These are phyloP conservation scores for Jatropha podagrica DNA, from an alignment of 441 rosid species.

Conservation along the genomic window DNA sequence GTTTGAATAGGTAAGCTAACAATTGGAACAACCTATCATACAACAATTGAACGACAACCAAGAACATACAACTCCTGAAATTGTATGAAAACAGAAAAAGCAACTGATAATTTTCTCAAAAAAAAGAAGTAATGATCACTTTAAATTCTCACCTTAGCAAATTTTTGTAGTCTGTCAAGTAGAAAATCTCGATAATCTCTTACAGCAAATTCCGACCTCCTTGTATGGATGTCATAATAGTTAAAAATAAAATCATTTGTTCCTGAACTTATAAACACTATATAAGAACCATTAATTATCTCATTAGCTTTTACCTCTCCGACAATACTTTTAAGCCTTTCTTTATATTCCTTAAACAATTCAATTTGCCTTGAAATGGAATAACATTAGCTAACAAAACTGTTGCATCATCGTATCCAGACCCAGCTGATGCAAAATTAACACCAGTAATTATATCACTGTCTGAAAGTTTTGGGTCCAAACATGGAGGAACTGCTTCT, in stretches of 20 bases:
- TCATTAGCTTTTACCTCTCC: constrained; percentile 42
- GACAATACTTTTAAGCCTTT: constrained; percentile 33
- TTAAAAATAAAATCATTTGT: constrained; percentile 52
- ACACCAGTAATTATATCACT: constrained; percentile 48
- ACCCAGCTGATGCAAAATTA: constrained; percentile 56
- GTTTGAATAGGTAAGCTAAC: constrained; percentile 14
- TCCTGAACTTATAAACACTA: constrained; percentile 49
- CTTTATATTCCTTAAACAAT: constrained; percentile 34
- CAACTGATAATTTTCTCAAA: neutral
- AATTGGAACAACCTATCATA: constrained; percentile 1
- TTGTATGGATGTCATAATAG: constrained; percentile 41
- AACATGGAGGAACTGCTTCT: constrained; percentile 52
- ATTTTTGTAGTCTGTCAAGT: neutral
- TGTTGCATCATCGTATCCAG: constrained; percentile 59
- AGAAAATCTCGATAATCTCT: constrained; percentile 18
- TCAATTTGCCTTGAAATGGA: constrained; percentile 38
- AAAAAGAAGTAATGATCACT: neutral
- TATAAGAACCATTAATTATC: constrained; percentile 31
- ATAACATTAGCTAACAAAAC: constrained; percentile 23
- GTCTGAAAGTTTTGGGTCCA: constrained; percentile 43
- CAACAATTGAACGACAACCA: constrained; percentile 4
- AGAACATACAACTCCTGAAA: constrained; percentile 14
- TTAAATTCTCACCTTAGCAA: constrained; percentile 20
- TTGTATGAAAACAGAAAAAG: neutral
- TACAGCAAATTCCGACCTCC: constrained; percentile 17